Percentiles rank a stretch among this genome's conserved stretches.
phyloP scores from a whole-genome alignment of 805 yeast species.

The Teunomyces funiuensis region DNA sequence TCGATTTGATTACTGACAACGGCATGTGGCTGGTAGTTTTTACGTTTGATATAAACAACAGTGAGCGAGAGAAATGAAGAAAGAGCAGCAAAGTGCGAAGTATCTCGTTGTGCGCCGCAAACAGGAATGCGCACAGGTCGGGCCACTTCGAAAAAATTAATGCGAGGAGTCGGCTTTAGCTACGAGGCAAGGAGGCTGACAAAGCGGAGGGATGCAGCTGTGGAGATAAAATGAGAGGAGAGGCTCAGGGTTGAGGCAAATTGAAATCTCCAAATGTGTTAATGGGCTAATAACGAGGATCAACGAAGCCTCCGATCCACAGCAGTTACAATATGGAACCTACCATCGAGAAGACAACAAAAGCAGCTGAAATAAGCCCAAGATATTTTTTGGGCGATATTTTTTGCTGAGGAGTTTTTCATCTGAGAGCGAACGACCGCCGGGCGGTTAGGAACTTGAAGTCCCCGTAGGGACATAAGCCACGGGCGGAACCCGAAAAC shows the following conservation, averaged over 20 bases:
- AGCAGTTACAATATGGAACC: too few species aligned
- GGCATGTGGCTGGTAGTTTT: slow-evolving; percentile 2
- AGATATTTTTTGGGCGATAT: neutral
- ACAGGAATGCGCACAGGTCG: neutral
- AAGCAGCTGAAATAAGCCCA: neutral
- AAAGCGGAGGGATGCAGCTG: too few species aligned
- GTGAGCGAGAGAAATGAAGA: neutral
- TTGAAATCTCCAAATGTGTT: too few species aligned
- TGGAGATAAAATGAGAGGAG: too few species aligned
- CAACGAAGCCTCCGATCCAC: too few species aligned
- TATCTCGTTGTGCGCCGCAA: neutral
- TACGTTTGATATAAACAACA: neutral
- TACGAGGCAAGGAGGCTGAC: too few species aligned
- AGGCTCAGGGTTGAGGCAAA: too few species aligned
- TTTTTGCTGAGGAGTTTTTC: neutral
- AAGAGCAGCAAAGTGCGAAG: slow-evolving; percentile 4
- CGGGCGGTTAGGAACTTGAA: neutral
- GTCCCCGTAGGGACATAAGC: too few species aligned
- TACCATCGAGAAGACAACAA: neutral
- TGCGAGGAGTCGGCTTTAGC: too few species aligned
- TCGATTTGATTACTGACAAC: slow-evolving; percentile 1
- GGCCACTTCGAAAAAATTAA: neutral
- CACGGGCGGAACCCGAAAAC: neutral
- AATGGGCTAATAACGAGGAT: too few species aligned
- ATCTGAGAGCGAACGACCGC: neutral